These are phyloP conservation scores for Emmonsia crescens DNA, from an alignment of 2,329 filamentous ascomycete genomes.

Conservation along the genomic window DNA sequence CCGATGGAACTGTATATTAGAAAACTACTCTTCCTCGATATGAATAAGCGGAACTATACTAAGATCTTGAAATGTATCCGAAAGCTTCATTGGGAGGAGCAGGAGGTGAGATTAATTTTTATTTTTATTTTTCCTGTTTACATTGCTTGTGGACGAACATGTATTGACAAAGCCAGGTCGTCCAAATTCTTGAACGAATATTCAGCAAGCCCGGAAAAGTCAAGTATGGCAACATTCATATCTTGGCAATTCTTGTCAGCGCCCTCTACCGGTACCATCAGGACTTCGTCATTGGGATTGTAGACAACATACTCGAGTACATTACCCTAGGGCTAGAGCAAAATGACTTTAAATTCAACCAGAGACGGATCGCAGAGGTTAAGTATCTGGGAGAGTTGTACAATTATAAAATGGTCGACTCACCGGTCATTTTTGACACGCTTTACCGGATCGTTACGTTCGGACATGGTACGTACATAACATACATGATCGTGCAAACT, in stretches of 20 bases:
- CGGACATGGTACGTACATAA: conserved; percentile 52
- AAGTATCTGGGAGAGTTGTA: conserved; percentile 96
- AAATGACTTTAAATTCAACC: conserved; percentile 96
- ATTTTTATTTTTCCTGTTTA: no score
- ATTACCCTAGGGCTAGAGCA: conserved; percentile 81
- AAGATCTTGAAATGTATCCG: conserved; percentile 90
- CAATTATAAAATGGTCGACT: conserved; percentile 94
- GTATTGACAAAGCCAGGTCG: conserved; percentile 39
- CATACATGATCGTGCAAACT: background rate
- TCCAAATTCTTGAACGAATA: conserved; percentile 70
- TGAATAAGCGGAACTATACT: conserved; percentile 88
- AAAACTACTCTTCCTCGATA: conserved; percentile 83
- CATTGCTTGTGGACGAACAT: conserved; percentile 1
- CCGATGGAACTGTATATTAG: conserved; percentile 88
- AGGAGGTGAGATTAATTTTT: conserved; percentile 54
- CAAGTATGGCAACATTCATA: conserved; percentile 92
- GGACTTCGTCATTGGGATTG: conserved; percentile 77
- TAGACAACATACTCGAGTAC: conserved; percentile 83
- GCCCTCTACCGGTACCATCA: conserved; percentile 87
- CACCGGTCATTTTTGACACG: conserved; percentile 87
- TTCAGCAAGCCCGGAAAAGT: conserved; percentile 96
- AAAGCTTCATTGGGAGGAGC: conserved; percentile 94
- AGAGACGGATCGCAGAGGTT: conserved; percentile 85
- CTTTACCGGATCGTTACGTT: conserved; percentile 92
- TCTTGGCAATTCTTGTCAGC: conserved; percentile 79